phyloP scores from a whole-genome alignment of 139 green algal species.

The Haematococcus lacustris region DNA sequence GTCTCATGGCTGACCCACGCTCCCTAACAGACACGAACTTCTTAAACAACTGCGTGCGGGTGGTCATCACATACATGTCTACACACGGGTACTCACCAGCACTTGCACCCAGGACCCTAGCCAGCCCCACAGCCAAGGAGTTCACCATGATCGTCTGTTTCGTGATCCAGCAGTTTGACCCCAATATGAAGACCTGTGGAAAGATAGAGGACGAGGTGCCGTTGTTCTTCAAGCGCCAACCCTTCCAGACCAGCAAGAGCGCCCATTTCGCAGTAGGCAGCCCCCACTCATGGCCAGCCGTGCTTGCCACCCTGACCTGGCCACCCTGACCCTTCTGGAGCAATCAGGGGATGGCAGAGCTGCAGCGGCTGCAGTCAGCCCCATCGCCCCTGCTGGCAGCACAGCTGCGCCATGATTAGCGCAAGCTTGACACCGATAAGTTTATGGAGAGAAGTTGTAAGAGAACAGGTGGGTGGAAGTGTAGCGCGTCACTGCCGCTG shows the following conservation, averaged over 20 bases:
- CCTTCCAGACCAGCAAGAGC: constrained; percentile 86
- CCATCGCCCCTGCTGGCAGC: constrained; percentile 59
- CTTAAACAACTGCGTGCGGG: constrained; percentile 57
- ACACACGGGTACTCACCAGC: constrained; percentile 71
- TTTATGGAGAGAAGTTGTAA: constrained; percentile 55
- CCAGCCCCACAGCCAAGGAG: constrained; percentile 84
- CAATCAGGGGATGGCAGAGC: constrained; percentile 23
- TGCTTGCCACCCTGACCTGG: constrained; percentile 83
- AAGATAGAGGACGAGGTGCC: constrained; percentile 87
- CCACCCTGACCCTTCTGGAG: too few species aligned
- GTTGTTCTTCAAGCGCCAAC: constrained; percentile 89
- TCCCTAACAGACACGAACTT: constrained; percentile 72
- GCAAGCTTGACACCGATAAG: constrained; percentile 34
- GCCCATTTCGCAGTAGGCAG: constrained; percentile 83
- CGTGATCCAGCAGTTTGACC: constrained; percentile 73
- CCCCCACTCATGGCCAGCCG: constrained; percentile 85
- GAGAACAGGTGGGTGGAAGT: neutral
- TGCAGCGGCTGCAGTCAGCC: constrained; percentile 41
- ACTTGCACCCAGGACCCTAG: constrained; percentile 72
- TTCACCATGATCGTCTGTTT: constrained; percentile 85
- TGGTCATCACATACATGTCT: constrained; percentile 76
- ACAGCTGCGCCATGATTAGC: constrained; percentile 24
- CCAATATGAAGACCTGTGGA: constrained; percentile 57
- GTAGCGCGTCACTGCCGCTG: too few species aligned
- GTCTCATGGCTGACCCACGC: constrained; percentile 61